phyloP scores from a whole-genome alignment of 768 basidiomycete species.

The Amanita molliuscula region DNA sequence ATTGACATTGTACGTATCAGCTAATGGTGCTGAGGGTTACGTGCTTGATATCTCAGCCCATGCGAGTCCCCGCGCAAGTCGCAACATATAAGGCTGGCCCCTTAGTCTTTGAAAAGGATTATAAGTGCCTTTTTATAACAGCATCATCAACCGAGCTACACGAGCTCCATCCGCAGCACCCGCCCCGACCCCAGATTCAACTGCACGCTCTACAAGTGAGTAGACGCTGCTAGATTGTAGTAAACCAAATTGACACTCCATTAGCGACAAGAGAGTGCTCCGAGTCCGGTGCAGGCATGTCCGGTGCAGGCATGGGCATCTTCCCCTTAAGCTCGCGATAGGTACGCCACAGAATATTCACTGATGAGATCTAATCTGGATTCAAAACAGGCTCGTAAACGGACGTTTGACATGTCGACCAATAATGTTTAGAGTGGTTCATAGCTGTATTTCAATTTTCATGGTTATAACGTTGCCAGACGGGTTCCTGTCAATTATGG shows the following conservation, averaged over 20 bases:
- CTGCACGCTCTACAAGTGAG: slow-evolving; percentile 2
- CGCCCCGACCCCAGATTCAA: slow-evolving; percentile 4
- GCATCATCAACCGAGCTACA: too few relatives aligned
- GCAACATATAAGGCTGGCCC: too few relatives aligned
- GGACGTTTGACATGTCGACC: not conserved
- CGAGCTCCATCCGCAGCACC: not conserved
- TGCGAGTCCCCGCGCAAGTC: too few relatives aligned
- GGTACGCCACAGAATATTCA: not conserved
- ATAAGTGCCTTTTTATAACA: too few relatives aligned
- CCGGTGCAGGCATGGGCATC: not conserved
- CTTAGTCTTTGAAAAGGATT: too few relatives aligned
- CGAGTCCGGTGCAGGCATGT: not conserved
- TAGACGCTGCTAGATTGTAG: not conserved
- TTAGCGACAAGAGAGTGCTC: not conserved
- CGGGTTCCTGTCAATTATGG: not conserved
- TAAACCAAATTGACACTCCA: not conserved
- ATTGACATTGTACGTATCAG: too few relatives aligned
- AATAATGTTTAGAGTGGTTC: not conserved
- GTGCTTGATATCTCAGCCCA: too few relatives aligned
- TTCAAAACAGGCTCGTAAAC: not conserved
- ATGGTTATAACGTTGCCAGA: not conserved
- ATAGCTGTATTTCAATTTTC: not conserved
- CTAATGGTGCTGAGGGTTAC: too few relatives aligned
- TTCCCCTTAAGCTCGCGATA: not conserved
- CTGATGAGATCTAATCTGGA: too few relatives aligned